Base-by-base conservation (phyloP, 805 yeast species). In the Tetrapisispora namnaoensis region DNA sequence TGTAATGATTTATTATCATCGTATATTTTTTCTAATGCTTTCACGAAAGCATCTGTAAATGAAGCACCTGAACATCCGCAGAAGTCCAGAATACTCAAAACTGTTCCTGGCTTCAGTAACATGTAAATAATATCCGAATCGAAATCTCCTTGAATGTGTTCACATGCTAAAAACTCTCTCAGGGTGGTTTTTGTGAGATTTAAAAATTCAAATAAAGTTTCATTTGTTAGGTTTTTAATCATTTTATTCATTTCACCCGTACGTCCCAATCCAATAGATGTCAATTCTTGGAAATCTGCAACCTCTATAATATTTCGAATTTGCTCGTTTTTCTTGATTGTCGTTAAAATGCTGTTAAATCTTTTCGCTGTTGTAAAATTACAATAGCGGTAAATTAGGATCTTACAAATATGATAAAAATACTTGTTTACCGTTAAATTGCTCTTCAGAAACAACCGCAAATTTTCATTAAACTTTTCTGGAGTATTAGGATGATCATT, bases 181-280 rank as follows among this genome's bases (percentile, higher is more conserved):
- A 90, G 67, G 54, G 83, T 81, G 0, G 87, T 84, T 40, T 69
- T 53, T 1, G 86, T 81, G 50, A 78, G 64, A 45, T 66, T 60
- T 28, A 89, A 70, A 49, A 87, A 86, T 21, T 77, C 71, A 42
- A 77, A 65, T 22, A 89, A 79, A 2, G 96, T 89, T 27, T 70
- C 69, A 38, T 82, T 73, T 0, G 96, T 89, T 38, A 89, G 87
- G 86, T 86, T 86, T 66, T 89, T 95, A 56, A 89, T 89, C 66
- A 86, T 95, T 65, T 79, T 82, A 67, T 86, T 90, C 95, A 89
- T 89, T 56, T 83, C 76, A 11, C 86, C 87, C 0, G 96, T 85
- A 54, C 96, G 73, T 2, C 96, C 96, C 44, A 89, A 72, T 0
- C 96, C 96, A 44, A 90, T 81, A 0, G 91, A 82, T 1, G 96